These are phyloP conservation scores for Aquilaria agallochum DNA, from an alignment of 441 rosid species.

Conservation along the genomic window DNA sequence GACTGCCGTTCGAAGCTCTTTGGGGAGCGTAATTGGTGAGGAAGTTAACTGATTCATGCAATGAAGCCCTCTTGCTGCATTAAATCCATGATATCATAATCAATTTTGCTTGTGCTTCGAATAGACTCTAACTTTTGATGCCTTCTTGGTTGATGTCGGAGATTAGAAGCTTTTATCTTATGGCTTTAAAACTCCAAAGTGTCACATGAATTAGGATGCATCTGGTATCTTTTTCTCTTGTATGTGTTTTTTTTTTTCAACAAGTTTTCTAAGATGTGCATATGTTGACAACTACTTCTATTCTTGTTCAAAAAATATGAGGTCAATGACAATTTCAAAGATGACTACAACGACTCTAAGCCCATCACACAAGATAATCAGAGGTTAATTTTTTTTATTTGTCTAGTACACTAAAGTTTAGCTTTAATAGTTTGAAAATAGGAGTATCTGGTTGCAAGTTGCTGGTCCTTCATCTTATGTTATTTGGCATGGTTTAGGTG, in stretches of 20 bases:
- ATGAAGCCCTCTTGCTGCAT: no score
- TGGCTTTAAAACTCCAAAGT: constrained; percentile 28
- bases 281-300: background rate
- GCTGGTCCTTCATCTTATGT: no score
- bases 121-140: constrained; percentile 56
- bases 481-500: background rate
- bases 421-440: no score
- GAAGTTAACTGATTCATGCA: no score
- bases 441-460: no score
- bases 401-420: no score
- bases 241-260: background rate
- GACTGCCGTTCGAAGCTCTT: no score
- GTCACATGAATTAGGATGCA: constrained; percentile 30
- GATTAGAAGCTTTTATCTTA: constrained; percentile 14
- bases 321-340: constrained; percentile 20
- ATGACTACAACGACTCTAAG: constrained; percentile 21
- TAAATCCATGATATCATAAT: no score
- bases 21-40: no score
- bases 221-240: constrained; percentile 28
- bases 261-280: background rate
- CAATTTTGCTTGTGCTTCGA: constrained; percentile 19
- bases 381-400: background rate
- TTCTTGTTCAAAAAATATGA: constrained; percentile 18
- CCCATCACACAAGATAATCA: no score
- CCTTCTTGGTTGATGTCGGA: constrained; percentile 66